Conservation (phyloP, 129 eudicot genomes). For the Centrapalus pauciflorus region DNA sequence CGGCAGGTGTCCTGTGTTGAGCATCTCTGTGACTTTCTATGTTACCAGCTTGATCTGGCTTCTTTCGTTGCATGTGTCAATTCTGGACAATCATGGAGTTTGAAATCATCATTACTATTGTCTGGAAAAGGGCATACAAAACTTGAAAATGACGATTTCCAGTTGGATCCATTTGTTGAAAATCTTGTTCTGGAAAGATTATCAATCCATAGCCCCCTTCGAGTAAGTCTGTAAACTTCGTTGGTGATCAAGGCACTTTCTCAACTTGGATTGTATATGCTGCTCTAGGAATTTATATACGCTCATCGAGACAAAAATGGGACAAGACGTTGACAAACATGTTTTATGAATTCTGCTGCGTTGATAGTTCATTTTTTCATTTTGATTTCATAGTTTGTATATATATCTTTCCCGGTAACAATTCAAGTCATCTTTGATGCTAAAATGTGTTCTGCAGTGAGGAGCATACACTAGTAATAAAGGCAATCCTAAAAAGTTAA, state of each 20-base stretch:
- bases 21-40: constrained; percentile 85
- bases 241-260: neutral
- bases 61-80: constrained; percentile 91
- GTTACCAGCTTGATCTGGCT: constrained; percentile 96
- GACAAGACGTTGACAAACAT: neutral
- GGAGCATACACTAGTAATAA: neutral
- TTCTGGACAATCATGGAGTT: constrained; percentile 92
- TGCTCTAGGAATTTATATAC: constrained; percentile 6
- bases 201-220: constrained; percentile 86
- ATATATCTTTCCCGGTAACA: neutral
- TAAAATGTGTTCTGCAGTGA: neutral
- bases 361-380: neutral
- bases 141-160: constrained; percentile 36
- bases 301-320: constrained; percentile 6
- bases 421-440: neutral
- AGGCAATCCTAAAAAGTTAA: neutral
- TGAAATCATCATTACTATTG: constrained; percentile 69
- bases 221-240: constrained; percentile 47
- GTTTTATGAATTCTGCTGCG: constrained; percentile 2
- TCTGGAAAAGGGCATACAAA: constrained; percentile 63
- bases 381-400: neutral
- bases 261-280: neutral
- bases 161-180: constrained; percentile 89
- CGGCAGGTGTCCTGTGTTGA: constrained; percentile 80
- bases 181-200: constrained; percentile 92